These are phyloP conservation scores for Hyphochytrium catenoides DNA, from an alignment of 352 stramenopile genomes.

Conservation along the genomic window DNA sequence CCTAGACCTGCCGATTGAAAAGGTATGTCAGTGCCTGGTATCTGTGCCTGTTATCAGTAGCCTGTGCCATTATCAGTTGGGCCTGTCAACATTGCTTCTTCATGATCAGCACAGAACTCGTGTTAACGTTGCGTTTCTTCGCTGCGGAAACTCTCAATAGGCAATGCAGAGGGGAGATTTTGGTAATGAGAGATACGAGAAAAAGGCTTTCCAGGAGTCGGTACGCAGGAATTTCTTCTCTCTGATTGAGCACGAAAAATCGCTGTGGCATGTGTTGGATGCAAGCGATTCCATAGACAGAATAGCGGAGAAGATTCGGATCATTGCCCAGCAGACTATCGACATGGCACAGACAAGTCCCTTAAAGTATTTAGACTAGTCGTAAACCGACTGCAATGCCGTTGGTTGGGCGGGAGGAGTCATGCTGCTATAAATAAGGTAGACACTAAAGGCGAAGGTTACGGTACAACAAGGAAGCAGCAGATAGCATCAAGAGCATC, in stretches of 20 bases:
- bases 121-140: too few relatives aligned
- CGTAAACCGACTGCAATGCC: too few relatives aligned
- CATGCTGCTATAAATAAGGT: too few relatives aligned
- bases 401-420: too few relatives aligned
- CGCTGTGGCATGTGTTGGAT: conserved; percentile 47
- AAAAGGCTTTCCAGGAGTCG: conserved; percentile 47
- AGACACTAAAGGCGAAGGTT: too few relatives aligned
- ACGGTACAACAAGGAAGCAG: too few relatives aligned
- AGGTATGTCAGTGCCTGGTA: conserved; percentile 18
- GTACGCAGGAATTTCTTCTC: conserved; percentile 50
- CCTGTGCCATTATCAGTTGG: too few relatives aligned
- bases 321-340: conserved; percentile 25
- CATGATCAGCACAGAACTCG: too few relatives aligned
- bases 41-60: neutral
- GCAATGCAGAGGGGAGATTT: conserved; percentile 70
- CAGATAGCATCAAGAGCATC: too few relatives aligned
- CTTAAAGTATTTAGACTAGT: neutral
- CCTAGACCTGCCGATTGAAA: conserved; percentile 77
- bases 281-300: conserved; percentile 41
- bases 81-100: too few relatives aligned
- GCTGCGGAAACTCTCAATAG: too few relatives aligned
- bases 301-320: conserved; percentile 29
- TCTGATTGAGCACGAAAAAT: conserved; percentile 11
- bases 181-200: conserved; percentile 75
- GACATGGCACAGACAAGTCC: neutral